phyloP scores from a whole-genome alignment of 306 rosid species.

The Cicer arietinum region DNA sequence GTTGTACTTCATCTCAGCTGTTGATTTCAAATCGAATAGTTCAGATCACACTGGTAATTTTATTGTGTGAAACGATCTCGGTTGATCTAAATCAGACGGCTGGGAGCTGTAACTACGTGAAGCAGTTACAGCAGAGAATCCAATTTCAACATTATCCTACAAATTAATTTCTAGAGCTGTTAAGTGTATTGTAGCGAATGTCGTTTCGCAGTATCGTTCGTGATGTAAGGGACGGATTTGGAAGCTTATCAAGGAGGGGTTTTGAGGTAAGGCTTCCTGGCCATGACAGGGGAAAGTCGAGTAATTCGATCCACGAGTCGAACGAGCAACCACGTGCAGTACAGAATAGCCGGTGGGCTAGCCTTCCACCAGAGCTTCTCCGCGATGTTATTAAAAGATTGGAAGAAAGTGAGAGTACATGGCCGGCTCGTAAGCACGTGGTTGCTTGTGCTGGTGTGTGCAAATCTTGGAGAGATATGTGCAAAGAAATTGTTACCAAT shows the following conservation, averaged over 20 bases:
- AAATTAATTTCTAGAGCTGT: constrained; percentile 40
- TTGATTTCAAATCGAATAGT: no score
- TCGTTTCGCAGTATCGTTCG: constrained; percentile 91
- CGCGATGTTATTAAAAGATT: constrained; percentile 78
- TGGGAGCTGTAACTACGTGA: no score
- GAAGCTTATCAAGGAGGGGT: constrained; percentile 85
- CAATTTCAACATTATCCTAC: no score
- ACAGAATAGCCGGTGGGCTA: constrained; percentile 82
- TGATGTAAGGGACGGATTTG: constrained; percentile 84
- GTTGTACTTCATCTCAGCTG: no score
- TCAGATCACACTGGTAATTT: no score
- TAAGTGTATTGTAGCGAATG: constrained; percentile 57
- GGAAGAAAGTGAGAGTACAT: constrained; percentile 81
- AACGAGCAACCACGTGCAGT: constrained; percentile 51
- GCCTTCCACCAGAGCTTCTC: constrained; percentile 90
- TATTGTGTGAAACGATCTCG: no score
- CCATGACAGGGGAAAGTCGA: constrained; percentile 71
- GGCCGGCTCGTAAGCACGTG: constrained; percentile 87
- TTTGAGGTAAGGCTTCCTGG: constrained; percentile 82
- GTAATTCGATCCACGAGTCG: constrained; percentile 69
- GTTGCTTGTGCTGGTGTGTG: constrained; percentile 89
- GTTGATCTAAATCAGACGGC: no score
- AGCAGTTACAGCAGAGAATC: no score
- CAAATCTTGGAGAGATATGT: constrained; percentile 92
- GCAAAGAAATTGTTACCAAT: constrained; percentile 76